Conservation (phyloP, 352 stramenopile species). For the Phytophthora boehmeriae region DNA sequence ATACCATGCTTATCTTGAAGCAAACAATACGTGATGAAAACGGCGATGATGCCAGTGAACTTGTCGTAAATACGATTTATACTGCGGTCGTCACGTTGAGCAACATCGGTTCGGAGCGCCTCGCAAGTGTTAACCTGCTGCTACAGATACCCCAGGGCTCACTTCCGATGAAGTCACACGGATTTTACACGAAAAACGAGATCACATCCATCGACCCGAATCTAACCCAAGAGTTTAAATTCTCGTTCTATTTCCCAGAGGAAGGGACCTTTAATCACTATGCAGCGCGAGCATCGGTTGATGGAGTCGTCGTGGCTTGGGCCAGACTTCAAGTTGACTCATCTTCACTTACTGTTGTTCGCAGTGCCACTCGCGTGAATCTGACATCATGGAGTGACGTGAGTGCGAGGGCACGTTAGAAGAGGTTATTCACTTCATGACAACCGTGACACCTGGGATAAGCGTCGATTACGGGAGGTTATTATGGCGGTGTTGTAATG, state of each 20-base stretch:
- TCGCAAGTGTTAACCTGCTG: conserved; percentile 51
- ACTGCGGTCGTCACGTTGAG: conserved; percentile 55
- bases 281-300: conserved; percentile 48
- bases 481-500: conserved; percentile 56
- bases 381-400: conserved; percentile 67
- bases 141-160: conserved; percentile 69
- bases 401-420: conserved; percentile 45
- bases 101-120: conserved; percentile 48
- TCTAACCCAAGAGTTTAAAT: conserved; percentile 41
- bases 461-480: conserved; percentile 39
- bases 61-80: conserved; percentile 60
- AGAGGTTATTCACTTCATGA: conserved; percentile 44
- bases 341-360: conserved; percentile 33
- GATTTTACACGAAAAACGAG: conserved; percentile 60
- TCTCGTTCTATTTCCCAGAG: conserved; percentile 67
- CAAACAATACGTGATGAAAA: conserved; percentile 45
- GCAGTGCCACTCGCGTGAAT: conserved; percentile 43
- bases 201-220: conserved; percentile 44
- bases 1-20: conserved; percentile 56
- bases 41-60: conserved; percentile 33
- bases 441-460: conserved; percentile 32
- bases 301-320: conserved; percentile 43
- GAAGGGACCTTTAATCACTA: conserved; percentile 57
- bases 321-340: conserved; percentile 27
- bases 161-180: conserved; percentile 41